Percentiles rank a stretch among this genome's conserved stretches.
These are phyloP conservation scores for Ceratocystis papillata DNA, from an alignment of 2,329 filamentous ascomycete species.

Conservation along the genomic window DNA sequence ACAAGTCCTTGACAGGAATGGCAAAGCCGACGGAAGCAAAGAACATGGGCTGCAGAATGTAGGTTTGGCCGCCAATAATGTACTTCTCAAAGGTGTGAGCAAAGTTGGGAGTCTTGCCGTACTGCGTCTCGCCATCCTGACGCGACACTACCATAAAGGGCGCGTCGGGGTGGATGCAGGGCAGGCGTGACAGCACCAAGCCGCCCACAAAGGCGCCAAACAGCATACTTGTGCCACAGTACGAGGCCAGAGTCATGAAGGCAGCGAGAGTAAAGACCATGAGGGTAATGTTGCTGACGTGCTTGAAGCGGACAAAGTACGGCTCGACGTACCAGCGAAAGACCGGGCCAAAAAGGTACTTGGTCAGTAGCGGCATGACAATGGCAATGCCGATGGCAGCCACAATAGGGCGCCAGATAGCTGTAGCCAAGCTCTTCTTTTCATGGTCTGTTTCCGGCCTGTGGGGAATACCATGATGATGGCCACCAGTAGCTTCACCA, in stretches of 20 bases:
- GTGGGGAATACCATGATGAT: slow-evolving; percentile 25
- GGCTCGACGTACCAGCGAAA: slow-evolving; percentile 31
- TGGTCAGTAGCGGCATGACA: slow-evolving; percentile 31
- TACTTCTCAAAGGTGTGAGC: slow-evolving; percentile 34
- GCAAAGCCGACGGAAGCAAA: slow-evolving; percentile 51
- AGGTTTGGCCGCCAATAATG: slow-evolving; percentile 32
- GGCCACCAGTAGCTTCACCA: slow-evolving; percentile 25
- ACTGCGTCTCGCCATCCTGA: slow-evolving; percentile 31
- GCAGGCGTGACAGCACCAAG: slow-evolving; percentile 32
- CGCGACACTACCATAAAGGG: slow-evolving; percentile 31
- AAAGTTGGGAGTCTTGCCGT: slow-evolving; percentile 31
- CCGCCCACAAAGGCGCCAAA: slow-evolving; percentile 36
- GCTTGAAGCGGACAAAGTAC: slow-evolving; percentile 31
- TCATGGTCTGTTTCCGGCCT: not conserved
- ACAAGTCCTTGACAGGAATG: slow-evolving; percentile 48
- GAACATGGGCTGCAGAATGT: slow-evolving; percentile 47
- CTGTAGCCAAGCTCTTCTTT: slow-evolving; percentile 29
- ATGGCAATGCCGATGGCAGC: slow-evolving; percentile 33
- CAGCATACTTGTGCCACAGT: slow-evolving; percentile 33
- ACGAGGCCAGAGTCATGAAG: slow-evolving; percentile 31
- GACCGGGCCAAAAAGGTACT: slow-evolving; percentile 33
- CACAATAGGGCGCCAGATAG: slow-evolving; percentile 33
- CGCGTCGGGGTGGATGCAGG: slow-evolving; percentile 31
- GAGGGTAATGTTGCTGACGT: slow-evolving; percentile 28
- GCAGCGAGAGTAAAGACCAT: slow-evolving; percentile 31